phyloP scores from a whole-genome alignment of 257 asterid species.

The Nicotiana paniculata region DNA sequence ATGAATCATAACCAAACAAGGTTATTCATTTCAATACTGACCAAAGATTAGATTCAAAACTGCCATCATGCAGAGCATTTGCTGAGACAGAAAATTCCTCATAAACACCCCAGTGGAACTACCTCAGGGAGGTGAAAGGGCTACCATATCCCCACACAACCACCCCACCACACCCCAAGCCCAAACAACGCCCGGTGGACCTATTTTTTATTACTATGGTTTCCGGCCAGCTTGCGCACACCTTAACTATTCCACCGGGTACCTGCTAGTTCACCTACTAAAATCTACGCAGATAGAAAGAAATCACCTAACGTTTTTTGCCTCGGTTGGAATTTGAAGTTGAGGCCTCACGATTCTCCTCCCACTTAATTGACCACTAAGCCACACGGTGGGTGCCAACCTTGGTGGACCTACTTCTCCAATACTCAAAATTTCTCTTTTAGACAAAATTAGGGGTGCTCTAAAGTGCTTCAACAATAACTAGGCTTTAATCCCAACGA shows the following conservation, averaged over 20 bases:
- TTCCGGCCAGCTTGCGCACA: no score
- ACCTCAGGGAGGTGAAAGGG: neutral
- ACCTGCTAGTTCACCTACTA: no score
- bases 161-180: no score
- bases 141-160: neutral
- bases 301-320: no score
- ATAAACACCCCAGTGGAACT: neutral
- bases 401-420: neutral
- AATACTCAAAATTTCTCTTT: neutral
- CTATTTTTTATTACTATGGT: no score
- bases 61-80: neutral
- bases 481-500: neutral
- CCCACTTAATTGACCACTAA: no score
- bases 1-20: neutral
- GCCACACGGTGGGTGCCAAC: no score
- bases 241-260: no score
- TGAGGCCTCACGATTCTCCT: no score
- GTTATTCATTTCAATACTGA: neutral
- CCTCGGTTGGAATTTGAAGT: no score
- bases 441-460: neutral
- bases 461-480: neutral
- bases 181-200: no score
- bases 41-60: neutral
- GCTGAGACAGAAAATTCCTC: neutral
- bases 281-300: no score